Evolutionary conservation across 2,329 filamentous ascomycete species (phyloP), one percentile per base, ranked within the genome.

Genomic region (Ustilaginoidea virens): DNA sequence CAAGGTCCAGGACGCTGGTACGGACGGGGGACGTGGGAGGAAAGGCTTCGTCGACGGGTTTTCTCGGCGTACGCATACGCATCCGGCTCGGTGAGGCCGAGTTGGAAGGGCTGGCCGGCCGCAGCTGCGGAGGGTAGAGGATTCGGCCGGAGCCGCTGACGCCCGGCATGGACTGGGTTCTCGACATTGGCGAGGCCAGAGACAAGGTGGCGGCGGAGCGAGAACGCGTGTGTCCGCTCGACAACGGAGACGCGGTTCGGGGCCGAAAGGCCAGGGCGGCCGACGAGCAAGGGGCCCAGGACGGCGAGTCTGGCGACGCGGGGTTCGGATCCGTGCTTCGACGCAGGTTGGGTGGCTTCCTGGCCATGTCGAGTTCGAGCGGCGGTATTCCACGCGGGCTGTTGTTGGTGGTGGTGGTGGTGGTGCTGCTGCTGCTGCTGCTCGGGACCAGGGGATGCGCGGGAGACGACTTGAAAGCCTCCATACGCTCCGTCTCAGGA

Each of bases 401-500:
- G n/a, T n/a, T n/a, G n/a, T n/a, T n/a, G n/a, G n/a, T n/a, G n/a
- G n/a, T n/a, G n/a, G n/a, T n/a, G n/a, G n/a, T n/a, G n/a, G n/a
- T n/a, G n/a, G n/a, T n/a, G n/a, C n/a, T n/a, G n/a, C n/a, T n/a
- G n/a, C n/a, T n/a, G n/a, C n/a, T 36, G 33, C 52, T 56, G 32
- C 60, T 61, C 15, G 69, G 49, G 34, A 66, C 63, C 25, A 72
- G 49, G 17, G 56, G 60, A 22, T 69, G 66, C 21, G 72, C 53
- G 39, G 69, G 68, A 29, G 67, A 63, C 31, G 68, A 53, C 36
- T 61, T 65, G 46, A 76, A 77, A 48, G 69, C 69, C 58, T 75
- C 70, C 64, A 77, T 70, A 38, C 69, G 62, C 58, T 76, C 69
- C 28, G 71, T 73, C 56, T 77, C 72, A 39, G 72, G 72, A 44